A percentile compares a stretch with the other conserved stretches of the same genome.
Evolutionary conservation across 352 stramenopile species (phyloP).

Genomic region (Globisporangium cystogenes): DNA sequence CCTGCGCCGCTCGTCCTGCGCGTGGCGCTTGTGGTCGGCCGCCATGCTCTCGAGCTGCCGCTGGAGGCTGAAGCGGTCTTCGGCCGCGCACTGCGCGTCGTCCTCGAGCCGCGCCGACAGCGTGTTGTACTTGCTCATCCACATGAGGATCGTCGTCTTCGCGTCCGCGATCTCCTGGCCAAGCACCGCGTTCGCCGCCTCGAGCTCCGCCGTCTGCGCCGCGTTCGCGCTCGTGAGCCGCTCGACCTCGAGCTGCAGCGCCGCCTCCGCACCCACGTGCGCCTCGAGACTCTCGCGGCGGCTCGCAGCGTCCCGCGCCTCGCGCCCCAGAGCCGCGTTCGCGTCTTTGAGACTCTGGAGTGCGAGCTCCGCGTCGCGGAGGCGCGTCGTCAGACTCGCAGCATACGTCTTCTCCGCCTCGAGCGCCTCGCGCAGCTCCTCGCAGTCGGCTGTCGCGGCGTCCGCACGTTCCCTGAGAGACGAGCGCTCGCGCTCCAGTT

Average conservation of each 20-base stretch:
- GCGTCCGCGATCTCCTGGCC: conserved; percentile 36
- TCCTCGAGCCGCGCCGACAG: conserved; percentile 23
- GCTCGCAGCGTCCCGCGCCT: conserved; percentile 14
- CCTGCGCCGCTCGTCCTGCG: conserved; percentile 3
- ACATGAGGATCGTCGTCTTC: conserved; percentile 61
- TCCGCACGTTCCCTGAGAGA: conserved; percentile 19
- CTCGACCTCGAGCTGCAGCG: conserved; percentile 9
- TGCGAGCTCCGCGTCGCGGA: conserved; percentile 2
- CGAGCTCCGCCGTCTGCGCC: conserved; percentile 3
- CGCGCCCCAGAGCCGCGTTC: conserved; percentile 8
- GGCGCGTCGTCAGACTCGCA: conserved; percentile 1
- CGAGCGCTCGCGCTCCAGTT: conserved; percentile 19
- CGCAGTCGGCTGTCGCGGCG: conserved; percentile 17
- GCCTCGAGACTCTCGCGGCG: conserved; percentile 7
- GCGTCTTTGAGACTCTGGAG: conserved; percentile 6
- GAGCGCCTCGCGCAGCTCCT: conserved; percentile 13
- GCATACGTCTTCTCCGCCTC: conserved; percentile 3
- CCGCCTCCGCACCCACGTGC: neutral
- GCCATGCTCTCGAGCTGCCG: conserved; percentile 17
- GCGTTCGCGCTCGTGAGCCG: conserved; percentile 1
- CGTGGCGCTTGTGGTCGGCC: conserved; percentile 6
- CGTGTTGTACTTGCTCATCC: conserved; percentile 62
- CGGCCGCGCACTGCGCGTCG: conserved; percentile 15
- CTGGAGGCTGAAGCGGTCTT: conserved; percentile 29
- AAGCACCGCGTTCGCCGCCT: neutral